These are phyloP conservation scores for Trypanosoma rangeli DNA, from an alignment of 208 protist genomes.

Conservation along the genomic window DNA sequence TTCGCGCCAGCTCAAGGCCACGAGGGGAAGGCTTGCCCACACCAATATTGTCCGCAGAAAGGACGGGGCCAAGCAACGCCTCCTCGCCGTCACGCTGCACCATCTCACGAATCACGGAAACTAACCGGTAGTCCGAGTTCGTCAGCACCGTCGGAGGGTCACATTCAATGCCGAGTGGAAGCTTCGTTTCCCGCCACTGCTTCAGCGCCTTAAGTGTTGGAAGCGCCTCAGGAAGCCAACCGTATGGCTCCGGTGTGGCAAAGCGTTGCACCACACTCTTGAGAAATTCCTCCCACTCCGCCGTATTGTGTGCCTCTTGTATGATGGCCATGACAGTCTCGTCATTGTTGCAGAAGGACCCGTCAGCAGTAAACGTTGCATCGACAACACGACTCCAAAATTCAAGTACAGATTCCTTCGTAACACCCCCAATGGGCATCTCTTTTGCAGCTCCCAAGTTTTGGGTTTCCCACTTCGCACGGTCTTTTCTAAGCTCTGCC, in stretches of 20 bases:
- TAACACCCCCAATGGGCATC: slow-evolving; percentile 59
- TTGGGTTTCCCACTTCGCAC: slow-evolving; percentile 15
- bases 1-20: slow-evolving; percentile 38
- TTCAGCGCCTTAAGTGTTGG: slow-evolving; percentile 43
- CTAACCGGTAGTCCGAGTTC: slow-evolving; percentile 17
- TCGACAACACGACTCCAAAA: slow-evolving; percentile 61
- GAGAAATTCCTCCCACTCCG: slow-evolving; percentile 17
- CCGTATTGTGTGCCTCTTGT: not conserved
- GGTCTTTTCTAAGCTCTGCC: slow-evolving; percentile 15
- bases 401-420: slow-evolving; percentile 16
- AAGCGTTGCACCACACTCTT: slow-evolving; percentile 26
- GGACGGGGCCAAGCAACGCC: slow-evolving; percentile 31
- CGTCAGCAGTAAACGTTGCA: slow-evolving; percentile 8
- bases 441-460: slow-evolving; percentile 37
- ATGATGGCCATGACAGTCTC: slow-evolving; percentile 7
- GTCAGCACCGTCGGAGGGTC: slow-evolving; percentile 15
- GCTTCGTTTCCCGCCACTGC: slow-evolving; percentile 29
- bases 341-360: slow-evolving; percentile 15
- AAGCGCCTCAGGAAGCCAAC: slow-evolving; percentile 52
- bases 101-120: slow-evolving; percentile 13
- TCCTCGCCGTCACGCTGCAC: slow-evolving; percentile 3
- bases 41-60: slow-evolving; percentile 42
- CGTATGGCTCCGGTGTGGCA: slow-evolving; percentile 42
- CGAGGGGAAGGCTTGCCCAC: slow-evolving; percentile 62
- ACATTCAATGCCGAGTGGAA: slow-evolving; percentile 7